Conservation (phyloP, 2,329 filamentous ascomycete genomes). For the Whalleya microplaca region DNA sequence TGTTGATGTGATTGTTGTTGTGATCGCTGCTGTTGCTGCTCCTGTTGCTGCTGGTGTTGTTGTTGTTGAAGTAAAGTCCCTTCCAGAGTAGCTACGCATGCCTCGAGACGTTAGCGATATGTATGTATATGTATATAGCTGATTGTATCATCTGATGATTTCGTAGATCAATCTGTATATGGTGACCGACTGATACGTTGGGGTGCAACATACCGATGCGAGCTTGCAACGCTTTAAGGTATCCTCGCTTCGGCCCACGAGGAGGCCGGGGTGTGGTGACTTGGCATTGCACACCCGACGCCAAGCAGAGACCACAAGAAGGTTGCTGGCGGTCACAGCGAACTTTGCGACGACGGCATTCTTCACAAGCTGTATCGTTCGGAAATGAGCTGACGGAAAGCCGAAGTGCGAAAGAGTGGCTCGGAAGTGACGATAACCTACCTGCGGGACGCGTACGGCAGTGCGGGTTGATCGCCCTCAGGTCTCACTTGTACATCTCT, state of each 20-base stretch:
- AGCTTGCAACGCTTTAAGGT: slow-evolving; percentile 30
- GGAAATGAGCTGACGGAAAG: slow-evolving; percentile 1
- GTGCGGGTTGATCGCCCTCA: slow-evolving; percentile 11
- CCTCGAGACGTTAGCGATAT: background rate
- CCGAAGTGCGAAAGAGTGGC: background rate
- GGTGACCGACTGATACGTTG: background rate
- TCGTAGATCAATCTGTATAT: background rate
- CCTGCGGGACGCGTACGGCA: slow-evolving; percentile 7
- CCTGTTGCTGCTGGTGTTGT: slow-evolving; percentile 12
- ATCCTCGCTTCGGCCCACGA: slow-evolving; percentile 27
- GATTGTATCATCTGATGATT: background rate
- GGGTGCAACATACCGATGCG: slow-evolving; percentile 26
- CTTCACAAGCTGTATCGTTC: slow-evolving; percentile 18
- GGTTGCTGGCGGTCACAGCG: slow-evolving; percentile 25
- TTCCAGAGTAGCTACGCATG: slow-evolving; percentile 20
- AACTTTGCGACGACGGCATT: slow-evolving; percentile 28
- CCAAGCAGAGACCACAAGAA: slow-evolving; percentile 22
- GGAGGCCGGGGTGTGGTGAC: slow-evolving; percentile 24
- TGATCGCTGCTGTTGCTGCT: slow-evolving; percentile 18
- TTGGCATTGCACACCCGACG: slow-evolving; percentile 24
- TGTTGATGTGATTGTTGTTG: slow-evolving; percentile 12
- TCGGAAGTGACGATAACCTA: slow-evolving; percentile 4
- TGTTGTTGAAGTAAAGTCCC: slow-evolving; percentile 24
- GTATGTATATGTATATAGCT: slow-evolving; percentile 1
- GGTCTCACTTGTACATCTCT: slow-evolving; percentile 14